A percentile compares a stretch with the other conserved stretches of the same genome.
phyloP scores from a whole-genome alignment of 192 early-diverging fungal genomes.

The Coemansia aciculifera region DNA sequence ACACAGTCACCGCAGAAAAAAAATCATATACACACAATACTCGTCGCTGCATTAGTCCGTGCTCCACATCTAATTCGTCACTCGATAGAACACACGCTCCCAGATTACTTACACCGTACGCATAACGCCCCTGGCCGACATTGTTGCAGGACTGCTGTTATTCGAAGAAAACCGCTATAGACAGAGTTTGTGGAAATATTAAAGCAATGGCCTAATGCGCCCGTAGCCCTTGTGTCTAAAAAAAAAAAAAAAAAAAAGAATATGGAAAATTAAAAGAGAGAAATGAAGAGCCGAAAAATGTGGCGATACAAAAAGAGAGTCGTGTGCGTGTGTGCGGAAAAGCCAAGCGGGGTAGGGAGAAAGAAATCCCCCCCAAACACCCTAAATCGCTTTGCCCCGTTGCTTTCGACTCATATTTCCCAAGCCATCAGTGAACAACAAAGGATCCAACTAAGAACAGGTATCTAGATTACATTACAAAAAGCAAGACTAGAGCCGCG shows the following conservation, averaged over 20 bases:
- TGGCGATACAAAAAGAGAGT: not conserved
- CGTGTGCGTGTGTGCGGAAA: not conserved
- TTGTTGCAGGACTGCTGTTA: constrained; percentile 5
- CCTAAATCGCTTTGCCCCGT: not conserved
- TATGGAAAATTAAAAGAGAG: constrained; percentile 6
- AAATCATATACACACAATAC: not conserved
- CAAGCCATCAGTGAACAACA: not conserved
- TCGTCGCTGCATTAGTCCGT: constrained; percentile 8
- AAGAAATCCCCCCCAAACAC: not conserved
- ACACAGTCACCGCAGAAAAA: constrained; percentile 5
- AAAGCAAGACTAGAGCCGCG: not conserved
- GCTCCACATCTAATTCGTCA: not conserved
- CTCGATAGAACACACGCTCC: not conserved
- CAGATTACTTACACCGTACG: constrained; percentile 39
- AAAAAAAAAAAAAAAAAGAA: not conserved
- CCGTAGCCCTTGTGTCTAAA: not conserved
- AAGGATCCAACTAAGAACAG: not conserved
- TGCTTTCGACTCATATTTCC: not conserved
- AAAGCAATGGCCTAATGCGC: not conserved
- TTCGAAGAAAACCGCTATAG: constrained; percentile 8
- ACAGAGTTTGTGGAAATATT: constrained; percentile 19
- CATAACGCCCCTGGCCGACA: constrained; percentile 44
- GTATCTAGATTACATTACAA: not conserved
- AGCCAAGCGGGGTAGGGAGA: not conserved
- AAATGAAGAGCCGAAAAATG: not conserved